Base-by-base conservation (phyloP, 352 stramenopile species). In the Phytopythium boreale region DNA sequence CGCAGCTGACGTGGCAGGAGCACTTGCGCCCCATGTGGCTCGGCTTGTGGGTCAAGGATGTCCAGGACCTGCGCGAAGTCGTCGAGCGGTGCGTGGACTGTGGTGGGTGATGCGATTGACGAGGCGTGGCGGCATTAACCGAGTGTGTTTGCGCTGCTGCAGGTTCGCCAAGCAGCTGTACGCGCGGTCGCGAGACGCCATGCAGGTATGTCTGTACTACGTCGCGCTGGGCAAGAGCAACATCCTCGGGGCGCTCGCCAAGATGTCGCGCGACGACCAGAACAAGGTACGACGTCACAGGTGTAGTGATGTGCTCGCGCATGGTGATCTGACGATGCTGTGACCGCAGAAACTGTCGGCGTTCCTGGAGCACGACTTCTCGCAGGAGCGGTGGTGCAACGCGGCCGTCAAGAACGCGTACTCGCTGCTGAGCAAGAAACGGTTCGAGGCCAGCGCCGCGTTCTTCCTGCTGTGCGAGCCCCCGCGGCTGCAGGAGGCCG, bases 371-470 rank as follows among this genome's bases (percentile, higher is more conserved):
- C 84, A 95, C 53, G 81, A 95, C 53, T 95, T 95, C 56, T 77
- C 74, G 22, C 80, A 93, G 59, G 87, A 93, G 59, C 80, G 85
- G 27, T 95, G 87, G 87, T 82, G 69, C 41, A 80, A 82, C 60
- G 93, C 96, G 34, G 96, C 93, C 15, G 87, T 98, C 49, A 98
- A 96, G 61, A 98, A 98, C 71, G 96, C 94, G 9, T 98, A 97
- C 71, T 98, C 94, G 50, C 71, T 98, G 47, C 74, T 98, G 12
- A 81, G 89, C 37, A 98, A 98, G 69, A 93, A 97, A 36, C 89
- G 94, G 50, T 98, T 98, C 69, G 75, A 88, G 57, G 70, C 76
- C 14, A 95, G 94, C 14, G 87, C 93, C 12, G 84, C 90, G 7
- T 98, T 98, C 66, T 98, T 98, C 73, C 74, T 98, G 22, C 67